phyloP scores from a whole-genome alignment of 2,329 filamentous ascomycete genomes.

The Massarina eburnea region DNA sequence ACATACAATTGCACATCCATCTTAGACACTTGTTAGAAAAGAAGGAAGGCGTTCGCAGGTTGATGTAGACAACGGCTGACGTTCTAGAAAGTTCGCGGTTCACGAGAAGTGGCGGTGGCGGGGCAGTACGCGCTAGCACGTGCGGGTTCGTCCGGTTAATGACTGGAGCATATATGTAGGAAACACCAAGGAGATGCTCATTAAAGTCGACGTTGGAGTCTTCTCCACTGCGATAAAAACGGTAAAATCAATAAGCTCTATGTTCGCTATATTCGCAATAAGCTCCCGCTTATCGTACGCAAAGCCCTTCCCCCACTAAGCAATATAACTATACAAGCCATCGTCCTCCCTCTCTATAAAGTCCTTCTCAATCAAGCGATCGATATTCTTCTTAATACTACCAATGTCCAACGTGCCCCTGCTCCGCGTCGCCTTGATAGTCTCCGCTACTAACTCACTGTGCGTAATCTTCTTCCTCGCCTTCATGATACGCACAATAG shows the following conservation, averaged over 20 bases:
- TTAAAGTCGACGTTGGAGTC: too few species aligned
- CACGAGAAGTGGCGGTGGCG: constrained; percentile 6
- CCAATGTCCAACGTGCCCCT: constrained; percentile 81
- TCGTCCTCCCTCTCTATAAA: constrained; percentile 42
- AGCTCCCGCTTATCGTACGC: neutral
- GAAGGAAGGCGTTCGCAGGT: neutral
- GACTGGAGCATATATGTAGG: too few species aligned
- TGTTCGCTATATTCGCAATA: too few species aligned
- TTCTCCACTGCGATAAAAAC: too few species aligned
- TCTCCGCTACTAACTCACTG: constrained; percentile 83
- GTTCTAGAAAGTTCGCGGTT: constrained; percentile 4
- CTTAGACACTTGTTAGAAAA: neutral
- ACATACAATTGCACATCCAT: constrained; percentile 57
- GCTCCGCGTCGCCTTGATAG: constrained; percentile 85
- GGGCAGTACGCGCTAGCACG: constrained; percentile 9
- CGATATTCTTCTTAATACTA: constrained; percentile 97
- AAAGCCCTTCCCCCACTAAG: constrained; percentile 25
- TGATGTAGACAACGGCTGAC: constrained; percentile 7
- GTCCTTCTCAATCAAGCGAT: constrained; percentile 64
- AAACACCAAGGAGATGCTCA: neutral
- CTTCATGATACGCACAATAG: constrained; percentile 98
- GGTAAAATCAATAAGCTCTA: too few species aligned
- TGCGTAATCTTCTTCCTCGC: constrained; percentile 84
- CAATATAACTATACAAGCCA: constrained; percentile 50
- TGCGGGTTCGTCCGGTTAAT: constrained; percentile 6